A percentile compares a stretch with the other conserved stretches of the same genome.
Conservation (phyloP, 768 basidiomycete genomes). For the Mycena leptocephala region DNA sequence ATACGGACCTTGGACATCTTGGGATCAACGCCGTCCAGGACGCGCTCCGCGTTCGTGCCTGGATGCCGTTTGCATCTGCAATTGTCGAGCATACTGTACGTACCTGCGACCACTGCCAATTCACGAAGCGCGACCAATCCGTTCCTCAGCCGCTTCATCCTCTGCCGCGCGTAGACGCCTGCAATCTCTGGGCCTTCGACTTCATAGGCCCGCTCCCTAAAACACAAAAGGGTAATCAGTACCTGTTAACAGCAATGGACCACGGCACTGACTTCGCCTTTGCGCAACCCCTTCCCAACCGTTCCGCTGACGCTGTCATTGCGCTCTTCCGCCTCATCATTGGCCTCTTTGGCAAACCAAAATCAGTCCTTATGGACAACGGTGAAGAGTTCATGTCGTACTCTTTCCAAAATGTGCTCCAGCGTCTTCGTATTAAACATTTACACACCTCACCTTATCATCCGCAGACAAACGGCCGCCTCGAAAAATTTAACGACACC, state of each 20-base stretch:
- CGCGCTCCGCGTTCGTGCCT: slow-evolving; percentile 27
- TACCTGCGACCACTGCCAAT: slow-evolving; percentile 40
- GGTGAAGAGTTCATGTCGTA: too few relatives aligned
- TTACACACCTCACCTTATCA: too few relatives aligned
- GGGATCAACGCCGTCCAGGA: slow-evolving; percentile 32
- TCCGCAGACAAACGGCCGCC: too few relatives aligned
- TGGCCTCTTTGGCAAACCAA: slow-evolving; percentile 29
- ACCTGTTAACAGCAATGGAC: slow-evolving; percentile 39
- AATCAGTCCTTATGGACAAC: too few relatives aligned
- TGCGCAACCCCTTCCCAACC: slow-evolving; percentile 18
- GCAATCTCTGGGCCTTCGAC: slow-evolving; percentile 38
- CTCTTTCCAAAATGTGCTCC: too few relatives aligned
- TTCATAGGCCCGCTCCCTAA: slow-evolving; percentile 38
- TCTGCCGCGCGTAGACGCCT: slow-evolving; percentile 35
- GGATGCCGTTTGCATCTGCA: slow-evolving; percentile 21
- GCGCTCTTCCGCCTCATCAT: slow-evolving; percentile 27
- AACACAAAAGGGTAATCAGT: slow-evolving; percentile 35
- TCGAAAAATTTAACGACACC: too few relatives aligned
- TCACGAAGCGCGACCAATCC: slow-evolving; percentile 29
- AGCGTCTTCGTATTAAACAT: too few relatives aligned
- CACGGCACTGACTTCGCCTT: slow-evolving; percentile 29
- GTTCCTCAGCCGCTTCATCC: slow-evolving; percentile 38
- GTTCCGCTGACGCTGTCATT: slow-evolving; percentile 28
- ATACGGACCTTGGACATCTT: slow-evolving; percentile 37
- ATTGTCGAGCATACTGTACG: slow-evolving; percentile 28